Base-by-base conservation (phyloP, 2,329 filamentous ascomycete genomes). In the Chaetomium olivaceum region DNA sequence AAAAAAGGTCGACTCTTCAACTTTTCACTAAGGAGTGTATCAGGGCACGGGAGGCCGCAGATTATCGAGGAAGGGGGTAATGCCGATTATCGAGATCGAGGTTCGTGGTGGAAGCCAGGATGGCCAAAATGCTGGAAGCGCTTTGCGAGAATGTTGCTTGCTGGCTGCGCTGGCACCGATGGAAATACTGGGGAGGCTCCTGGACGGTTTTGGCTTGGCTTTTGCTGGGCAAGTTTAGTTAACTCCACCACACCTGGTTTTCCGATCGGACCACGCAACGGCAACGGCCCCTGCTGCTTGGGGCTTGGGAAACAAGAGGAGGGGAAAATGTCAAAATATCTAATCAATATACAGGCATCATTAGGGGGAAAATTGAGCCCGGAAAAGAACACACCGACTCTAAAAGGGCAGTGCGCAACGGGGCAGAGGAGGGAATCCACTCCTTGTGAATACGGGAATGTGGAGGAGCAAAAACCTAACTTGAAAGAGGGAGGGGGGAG, bases 291-390 rank as follows among this genome's bases (percentile, higher is more conserved):
- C 39, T 43, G 39, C n/a, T 39, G 21, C 33, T 36, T 43, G 23
- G 23, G 29, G 39, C 50, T 19, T 12, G 39, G 23, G 4, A 19
- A 16, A 58, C 7, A 56, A 51, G 52, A 57, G 23, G 23, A 51
- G 51, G 4, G 23, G 29, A 6, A 39, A 56, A 58, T 65, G 60
- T 29, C 61, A 58, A 68, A 63, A 63, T 57, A 50, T 39, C 14
- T 43, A 67, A 58, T 74, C 69, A 74, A 74, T 74, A 71, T 70
- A 74, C 72, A 73, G 72, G 69, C 71, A 67, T 72, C 73, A 74
- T 74, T 72, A 73, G 63, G 66, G 66, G 60, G 36, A 62, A 62
- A 63, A 66, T 64, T 67, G 68, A 67, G 68, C 70, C 70, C 70
- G 69, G 69, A 71, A 71, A 70, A 71, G 56, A 63, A 59, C 60